A percentile compares a stretch with the other conserved stretches of the same genome.
These are phyloP conservation scores for Aspergillus sp. DNA, from an alignment of 2,329 filamentous ascomycete genomes.

Conservation along the genomic window DNA sequence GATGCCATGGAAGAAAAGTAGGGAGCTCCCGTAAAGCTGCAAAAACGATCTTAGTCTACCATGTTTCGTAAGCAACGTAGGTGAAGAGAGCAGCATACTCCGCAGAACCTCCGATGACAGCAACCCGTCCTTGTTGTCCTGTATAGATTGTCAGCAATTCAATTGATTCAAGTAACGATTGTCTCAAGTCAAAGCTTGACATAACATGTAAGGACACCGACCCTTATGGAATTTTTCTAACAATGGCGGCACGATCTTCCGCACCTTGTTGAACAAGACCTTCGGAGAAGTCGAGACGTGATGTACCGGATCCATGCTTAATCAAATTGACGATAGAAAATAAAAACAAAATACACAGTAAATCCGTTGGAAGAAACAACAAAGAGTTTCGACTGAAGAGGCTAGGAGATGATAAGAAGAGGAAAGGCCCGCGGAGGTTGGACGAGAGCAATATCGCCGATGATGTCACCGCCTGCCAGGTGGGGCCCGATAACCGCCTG, in stretches of 20 bases:
- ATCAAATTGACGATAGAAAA: not conserved
- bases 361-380: not conserved
- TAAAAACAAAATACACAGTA: not conserved
- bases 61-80: not conserved
- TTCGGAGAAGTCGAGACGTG: conserved; percentile 67
- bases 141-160: conserved; percentile 6
- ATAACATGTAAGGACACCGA: conserved; percentile 36
- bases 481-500: conserved; percentile 22
- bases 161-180: not conserved
- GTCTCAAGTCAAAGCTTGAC: not conserved
- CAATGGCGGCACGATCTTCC: conserved; percentile 91
- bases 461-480: conserved; percentile 36
- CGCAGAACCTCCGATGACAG: conserved; percentile 89
- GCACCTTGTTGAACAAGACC: conserved; percentile 75
- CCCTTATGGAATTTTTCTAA: conserved; percentile 96
- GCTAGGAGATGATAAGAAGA: conserved; percentile 1
- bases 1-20: conserved; percentile 99
- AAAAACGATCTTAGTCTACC: conserved; percentile 10
- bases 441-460: conserved; percentile 8
- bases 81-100: conserved; percentile 52
- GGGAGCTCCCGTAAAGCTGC: conserved; percentile 84
- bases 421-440: conserved; percentile 4
- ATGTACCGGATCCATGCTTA: conserved; percentile 31
- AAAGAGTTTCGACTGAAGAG: not conserved
- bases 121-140: conserved; percentile 91